phyloP scores from a whole-genome alignment of 352 stramenopile species.

The Globisporangium nunn region DNA sequence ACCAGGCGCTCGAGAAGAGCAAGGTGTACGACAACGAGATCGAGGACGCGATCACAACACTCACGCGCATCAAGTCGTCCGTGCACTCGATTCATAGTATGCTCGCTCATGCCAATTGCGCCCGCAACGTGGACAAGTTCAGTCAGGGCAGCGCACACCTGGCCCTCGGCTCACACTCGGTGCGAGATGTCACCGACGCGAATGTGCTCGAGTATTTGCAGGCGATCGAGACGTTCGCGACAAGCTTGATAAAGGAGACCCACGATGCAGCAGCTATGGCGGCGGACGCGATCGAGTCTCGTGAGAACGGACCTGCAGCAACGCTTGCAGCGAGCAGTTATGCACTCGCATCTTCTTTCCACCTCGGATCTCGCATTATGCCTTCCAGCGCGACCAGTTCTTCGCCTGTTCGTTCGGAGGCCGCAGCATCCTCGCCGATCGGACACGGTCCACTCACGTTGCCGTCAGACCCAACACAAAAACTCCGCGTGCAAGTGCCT shows the following conservation, averaged over 20 bases:
- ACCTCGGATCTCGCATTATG: background rate
- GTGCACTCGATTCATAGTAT: slow-evolving; percentile 74
- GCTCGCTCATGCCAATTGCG: slow-evolving; percentile 44
- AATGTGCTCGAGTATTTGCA: slow-evolving; percentile 77
- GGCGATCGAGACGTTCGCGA: slow-evolving; percentile 67
- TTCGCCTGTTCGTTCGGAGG: background rate
- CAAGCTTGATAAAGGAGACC: slow-evolving; percentile 43
- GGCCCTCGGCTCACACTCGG: slow-evolving; percentile 21
- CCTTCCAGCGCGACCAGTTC: background rate
- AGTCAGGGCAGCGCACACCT: slow-evolving; percentile 17
- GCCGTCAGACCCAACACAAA: slow-evolving; percentile 42
- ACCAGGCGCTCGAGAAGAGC: slow-evolving; percentile 28
- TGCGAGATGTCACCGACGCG: slow-evolving; percentile 41
- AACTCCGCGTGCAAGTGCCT: slow-evolving; percentile 51
- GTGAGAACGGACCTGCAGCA: background rate
- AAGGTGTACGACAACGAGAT: slow-evolving; percentile 45
- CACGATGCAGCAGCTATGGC: slow-evolving; percentile 15
- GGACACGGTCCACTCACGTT: slow-evolving; percentile 44
- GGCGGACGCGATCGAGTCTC: background rate
- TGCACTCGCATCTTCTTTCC: background rate
- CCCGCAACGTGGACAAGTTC: slow-evolving; percentile 30
- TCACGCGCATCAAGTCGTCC: slow-evolving; percentile 55
- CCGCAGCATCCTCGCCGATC: slow-evolving; percentile 20
- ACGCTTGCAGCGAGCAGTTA: background rate
- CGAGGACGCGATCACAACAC: slow-evolving; percentile 43